phyloP scores from a whole-genome alignment of 768 basidiomycete species.

The Pleurotus pulmonarius region DNA sequence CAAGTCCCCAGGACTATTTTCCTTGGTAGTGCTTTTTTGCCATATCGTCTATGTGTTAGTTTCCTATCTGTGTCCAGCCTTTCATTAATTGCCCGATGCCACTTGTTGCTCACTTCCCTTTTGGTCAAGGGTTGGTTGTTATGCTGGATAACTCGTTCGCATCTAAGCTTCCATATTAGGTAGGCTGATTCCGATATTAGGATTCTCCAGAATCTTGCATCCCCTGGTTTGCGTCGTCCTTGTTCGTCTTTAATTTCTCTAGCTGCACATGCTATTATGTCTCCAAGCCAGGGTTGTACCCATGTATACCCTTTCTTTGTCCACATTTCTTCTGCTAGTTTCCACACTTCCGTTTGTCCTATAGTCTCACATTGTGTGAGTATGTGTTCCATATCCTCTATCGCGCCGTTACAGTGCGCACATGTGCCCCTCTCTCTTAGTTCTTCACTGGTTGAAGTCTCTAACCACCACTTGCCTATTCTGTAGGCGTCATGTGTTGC shows the following conservation, averaged over 20 bases:
- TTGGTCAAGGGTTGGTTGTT: background rate
- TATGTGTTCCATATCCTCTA: conserved; percentile 27
- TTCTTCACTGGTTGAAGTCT: conserved; percentile 4
- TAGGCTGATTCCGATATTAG: conserved; percentile 15
- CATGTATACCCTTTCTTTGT: background rate
- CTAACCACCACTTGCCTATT: conserved; percentile 21
- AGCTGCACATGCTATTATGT: conserved; percentile 15
- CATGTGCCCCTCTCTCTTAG: conserved; percentile 14
- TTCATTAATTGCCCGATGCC: conserved; percentile 9
- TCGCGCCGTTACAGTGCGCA: conserved; percentile 5
- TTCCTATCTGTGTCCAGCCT: conserved; percentile 7
- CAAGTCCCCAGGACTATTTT: conserved; percentile 11
- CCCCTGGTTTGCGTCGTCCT: background rate
- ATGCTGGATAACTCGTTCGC: conserved; percentile 14
- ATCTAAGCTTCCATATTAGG: conserved; percentile 16
- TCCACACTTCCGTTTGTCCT: conserved; percentile 21
- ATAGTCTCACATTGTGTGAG: conserved; percentile 18
- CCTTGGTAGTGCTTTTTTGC: conserved; percentile 4
- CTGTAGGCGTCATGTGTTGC: conserved; percentile 19
- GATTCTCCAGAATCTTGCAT: conserved; percentile 11
- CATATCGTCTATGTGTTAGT: conserved; percentile 6
- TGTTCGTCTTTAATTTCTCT: background rate
- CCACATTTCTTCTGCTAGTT: conserved; percentile 16
- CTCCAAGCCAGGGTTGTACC: conserved; percentile 10
- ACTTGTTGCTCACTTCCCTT: conserved; percentile 10